phyloP scores from a whole-genome alignment of 1,284 basidiomycete species.

The Leccinum laetum region DNA sequence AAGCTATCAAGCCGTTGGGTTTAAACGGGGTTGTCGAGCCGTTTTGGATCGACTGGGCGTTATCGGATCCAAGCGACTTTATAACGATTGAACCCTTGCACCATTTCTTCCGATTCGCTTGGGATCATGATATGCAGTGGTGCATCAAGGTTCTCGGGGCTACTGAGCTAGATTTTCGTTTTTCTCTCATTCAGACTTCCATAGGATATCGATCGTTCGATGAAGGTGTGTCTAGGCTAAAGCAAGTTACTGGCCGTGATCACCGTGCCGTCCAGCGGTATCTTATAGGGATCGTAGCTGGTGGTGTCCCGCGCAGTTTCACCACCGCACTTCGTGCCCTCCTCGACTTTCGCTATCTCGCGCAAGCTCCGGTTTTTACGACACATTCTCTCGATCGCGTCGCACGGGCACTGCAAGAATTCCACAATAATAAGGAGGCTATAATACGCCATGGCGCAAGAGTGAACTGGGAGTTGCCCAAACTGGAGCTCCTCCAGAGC shows the following conservation, averaged over 20 bases:
- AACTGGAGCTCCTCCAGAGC: not conserved
- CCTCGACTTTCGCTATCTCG: conserved; percentile 1
- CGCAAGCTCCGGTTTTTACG: conserved; percentile 7
- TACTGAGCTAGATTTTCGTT: conserved; percentile 5
- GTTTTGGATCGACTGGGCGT: conserved; percentile 11
- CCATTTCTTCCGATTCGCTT: conserved; percentile 1
- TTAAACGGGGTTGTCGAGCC: conserved; percentile 9
- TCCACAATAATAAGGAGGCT: conserved; percentile 7
- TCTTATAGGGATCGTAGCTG: conserved; percentile 2
- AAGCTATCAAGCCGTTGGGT: not conserved
- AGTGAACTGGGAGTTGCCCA: not conserved
- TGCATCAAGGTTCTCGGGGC: conserved; percentile 1
- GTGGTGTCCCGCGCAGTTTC: not conserved
- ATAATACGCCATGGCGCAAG: not conserved
- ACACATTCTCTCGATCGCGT: not conserved
- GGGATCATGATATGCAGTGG: conserved; percentile 10
- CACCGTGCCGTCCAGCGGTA: conserved; percentile 3
- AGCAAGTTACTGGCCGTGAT: not conserved
- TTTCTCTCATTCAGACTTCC: conserved; percentile 7
- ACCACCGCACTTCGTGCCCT: not conserved
- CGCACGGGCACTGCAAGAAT: not conserved
- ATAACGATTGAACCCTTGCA: conserved; percentile 2
- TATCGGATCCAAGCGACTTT: conserved; percentile 7
- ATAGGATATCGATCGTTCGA: conserved; percentile 1
- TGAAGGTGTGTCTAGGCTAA: conserved; percentile 6